These are phyloP conservation scores for Geotrichum carabidarum DNA, from an alignment of 1,139 yeast genomes.

Conservation along the genomic window DNA sequence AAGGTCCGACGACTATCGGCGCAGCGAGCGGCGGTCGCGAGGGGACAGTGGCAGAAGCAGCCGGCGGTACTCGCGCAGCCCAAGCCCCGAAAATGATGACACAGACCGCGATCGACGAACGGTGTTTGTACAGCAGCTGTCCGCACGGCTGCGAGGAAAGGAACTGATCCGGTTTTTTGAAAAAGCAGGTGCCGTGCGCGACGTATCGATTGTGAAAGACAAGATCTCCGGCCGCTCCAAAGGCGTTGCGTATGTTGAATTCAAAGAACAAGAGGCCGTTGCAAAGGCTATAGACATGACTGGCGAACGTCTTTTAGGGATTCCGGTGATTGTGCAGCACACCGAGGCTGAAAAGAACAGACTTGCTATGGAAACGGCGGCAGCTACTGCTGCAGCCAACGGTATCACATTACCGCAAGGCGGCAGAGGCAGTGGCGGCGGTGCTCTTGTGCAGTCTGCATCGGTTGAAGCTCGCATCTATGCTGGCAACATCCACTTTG, in stretches of 20 bases:
- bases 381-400: conserved; percentile 12
- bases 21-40: neutral
- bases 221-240: conserved; percentile 37
- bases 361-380: conserved; percentile 29
- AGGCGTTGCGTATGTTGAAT: conserved; percentile 41
- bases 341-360: conserved; percentile 40
- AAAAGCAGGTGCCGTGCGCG: conserved; percentile 36
- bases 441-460: conserved; percentile 19
- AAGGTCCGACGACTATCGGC: neutral
- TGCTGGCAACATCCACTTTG: conserved; percentile 37
- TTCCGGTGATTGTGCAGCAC: conserved; percentile 38
- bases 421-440: neutral
- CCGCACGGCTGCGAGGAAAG: conserved; percentile 35
- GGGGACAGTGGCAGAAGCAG: conserved; percentile 8
- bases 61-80: conserved; percentile 14
- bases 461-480: conserved; percentile 30
- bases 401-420: neutral
- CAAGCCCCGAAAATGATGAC: conserved; percentile 1
- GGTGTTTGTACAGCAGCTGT: conserved; percentile 40
- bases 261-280: conserved; percentile 33
- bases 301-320: conserved; percentile 37
- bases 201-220: conserved; percentile 40
- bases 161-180: conserved; percentile 38
- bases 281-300: conserved; percentile 36
- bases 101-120: conserved; percentile 37